Conservation (phyloP, 495 filamentous ascomycete species). For the Penicillium cataractarum region DNA sequence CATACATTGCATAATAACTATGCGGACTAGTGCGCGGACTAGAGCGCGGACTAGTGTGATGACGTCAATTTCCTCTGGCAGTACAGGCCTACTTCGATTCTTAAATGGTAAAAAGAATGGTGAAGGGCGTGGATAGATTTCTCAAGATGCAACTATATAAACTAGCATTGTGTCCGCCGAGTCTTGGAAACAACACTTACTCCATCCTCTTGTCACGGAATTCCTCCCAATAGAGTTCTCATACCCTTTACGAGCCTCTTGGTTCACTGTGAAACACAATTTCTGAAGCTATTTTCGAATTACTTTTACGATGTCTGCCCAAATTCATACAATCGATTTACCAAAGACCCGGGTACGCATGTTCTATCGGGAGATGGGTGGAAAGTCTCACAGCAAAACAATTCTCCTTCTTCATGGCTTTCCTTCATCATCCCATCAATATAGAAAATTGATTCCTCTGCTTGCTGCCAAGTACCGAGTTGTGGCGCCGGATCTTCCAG, state of each 20-base stretch:
- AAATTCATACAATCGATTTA: not conserved
- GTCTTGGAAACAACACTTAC: not conserved
- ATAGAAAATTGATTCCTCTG: constrained; percentile 63
- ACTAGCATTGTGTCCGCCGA: not conserved
- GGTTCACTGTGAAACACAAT: not conserved
- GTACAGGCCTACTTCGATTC: not conserved
- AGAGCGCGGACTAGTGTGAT: not conserved
- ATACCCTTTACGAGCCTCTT: not conserved
- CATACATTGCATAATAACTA: no score
- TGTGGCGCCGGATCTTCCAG: constrained; percentile 63
- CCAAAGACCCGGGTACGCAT: constrained; percentile 31
- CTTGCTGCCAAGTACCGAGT: constrained; percentile 56
- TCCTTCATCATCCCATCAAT: constrained; percentile 64
- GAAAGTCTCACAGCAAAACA: constrained; percentile 23
- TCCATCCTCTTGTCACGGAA: not conserved
- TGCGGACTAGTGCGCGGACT: not conserved
- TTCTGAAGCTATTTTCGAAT: not conserved
- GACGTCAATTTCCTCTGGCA: not conserved
- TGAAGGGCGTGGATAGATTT: not conserved
- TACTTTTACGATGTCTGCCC: not conserved
- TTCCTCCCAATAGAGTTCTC: not conserved
- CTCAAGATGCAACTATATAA: not conserved
- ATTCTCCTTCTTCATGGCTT: constrained; percentile 68
- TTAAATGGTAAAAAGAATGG: not conserved
- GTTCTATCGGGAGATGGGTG: constrained; percentile 56